Evolutionary conservation across 2,329 filamentous ascomycete genomes (phyloP), one percentile per base, ranked within the genome.

Genomic region (Penicillium sp.): DNA sequence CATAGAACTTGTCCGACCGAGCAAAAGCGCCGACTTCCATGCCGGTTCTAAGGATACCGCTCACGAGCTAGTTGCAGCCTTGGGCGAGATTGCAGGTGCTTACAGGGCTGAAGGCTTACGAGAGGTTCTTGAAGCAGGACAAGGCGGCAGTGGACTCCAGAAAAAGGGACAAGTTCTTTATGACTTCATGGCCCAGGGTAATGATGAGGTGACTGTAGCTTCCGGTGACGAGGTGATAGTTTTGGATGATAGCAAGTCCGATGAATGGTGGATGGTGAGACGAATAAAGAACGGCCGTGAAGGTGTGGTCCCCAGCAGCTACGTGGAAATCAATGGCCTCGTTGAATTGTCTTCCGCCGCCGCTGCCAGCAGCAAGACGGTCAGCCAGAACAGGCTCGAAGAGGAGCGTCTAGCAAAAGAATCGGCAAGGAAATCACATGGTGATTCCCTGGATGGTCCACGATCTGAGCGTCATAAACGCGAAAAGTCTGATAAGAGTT

Each of bases 181-280:
- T 70, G 93, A 97, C 68, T 99, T 99, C 71, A 89, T 91, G 85
- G 94, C 94, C 0, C 93, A 97, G 71, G 92, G 92, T 35, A 90
- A 96, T 7, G 94, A 99, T 66, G 94, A 99, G 74, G 93, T 99
- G 48, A 96, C 91, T 0, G 94, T 99, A 47, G 86, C 84, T 24
- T 83, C 88, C 21, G 94, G 89, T 42, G 94, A 99, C 68, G 93
- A 99, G 68, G 93, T 99, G 42, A 78, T 96, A 45, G 79, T 99
- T 54, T 72, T 97, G 56, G 93, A 99, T 68, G 91, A 97, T 67
- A 84, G 81, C 33, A 94, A 92, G 74, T 97, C 92, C 61, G 91
- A 97, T 58, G 94, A 99, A 70, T 99, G 94, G 94, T 97, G 94
- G 93, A 91, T 94, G 79, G 91, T 99, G 35, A 85, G 89, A 59